Evolutionary conservation across 148 eudicot genomes (phyloP).

Genomic region (Rhododendron williamsianum): DNA sequence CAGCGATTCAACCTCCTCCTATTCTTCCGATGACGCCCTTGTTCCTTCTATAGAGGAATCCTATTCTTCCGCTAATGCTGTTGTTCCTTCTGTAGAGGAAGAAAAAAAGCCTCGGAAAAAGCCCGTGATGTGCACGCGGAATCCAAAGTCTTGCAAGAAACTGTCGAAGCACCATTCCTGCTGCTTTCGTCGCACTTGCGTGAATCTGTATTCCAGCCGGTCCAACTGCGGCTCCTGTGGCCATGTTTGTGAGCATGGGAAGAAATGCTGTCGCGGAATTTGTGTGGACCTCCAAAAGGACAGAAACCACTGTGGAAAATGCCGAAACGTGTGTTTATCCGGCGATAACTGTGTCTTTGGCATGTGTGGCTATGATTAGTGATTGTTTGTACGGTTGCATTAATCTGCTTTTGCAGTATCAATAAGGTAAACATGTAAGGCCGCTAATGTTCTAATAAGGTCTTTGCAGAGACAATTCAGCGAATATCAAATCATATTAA

Average conservation of each 20-base stretch:
- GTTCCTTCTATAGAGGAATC: background rate
- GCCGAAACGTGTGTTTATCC: background rate
- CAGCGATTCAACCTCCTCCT: background rate
- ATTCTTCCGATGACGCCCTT: background rate
- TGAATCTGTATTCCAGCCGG: background rate
- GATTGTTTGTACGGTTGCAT: background rate
- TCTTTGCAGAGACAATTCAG: too few relatives aligned
- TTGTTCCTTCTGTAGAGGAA: background rate
- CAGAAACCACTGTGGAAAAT: background rate
- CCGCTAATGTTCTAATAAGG: background rate
- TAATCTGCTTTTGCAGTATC: background rate
- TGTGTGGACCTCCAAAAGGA: conserved; percentile 6
- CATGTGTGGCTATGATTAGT: conserved; percentile 8
- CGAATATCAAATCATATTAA: too few relatives aligned
- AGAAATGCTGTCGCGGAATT: background rate
- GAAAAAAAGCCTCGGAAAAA: background rate
- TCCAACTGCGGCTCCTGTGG: conserved; percentile 1
- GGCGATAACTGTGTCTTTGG: background rate
- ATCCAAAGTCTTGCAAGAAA: conserved; percentile 3
- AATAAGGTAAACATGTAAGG: background rate
- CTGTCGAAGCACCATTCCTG: background rate
- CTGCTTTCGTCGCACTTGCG: background rate
- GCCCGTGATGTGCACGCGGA: background rate
- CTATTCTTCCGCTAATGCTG: background rate
- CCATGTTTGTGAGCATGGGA: background rate